These are phyloP conservation scores for Tolypocladium paradoxum DNA, from an alignment of 2,329 filamentous ascomycete genomes.

Conservation along the genomic window DNA sequence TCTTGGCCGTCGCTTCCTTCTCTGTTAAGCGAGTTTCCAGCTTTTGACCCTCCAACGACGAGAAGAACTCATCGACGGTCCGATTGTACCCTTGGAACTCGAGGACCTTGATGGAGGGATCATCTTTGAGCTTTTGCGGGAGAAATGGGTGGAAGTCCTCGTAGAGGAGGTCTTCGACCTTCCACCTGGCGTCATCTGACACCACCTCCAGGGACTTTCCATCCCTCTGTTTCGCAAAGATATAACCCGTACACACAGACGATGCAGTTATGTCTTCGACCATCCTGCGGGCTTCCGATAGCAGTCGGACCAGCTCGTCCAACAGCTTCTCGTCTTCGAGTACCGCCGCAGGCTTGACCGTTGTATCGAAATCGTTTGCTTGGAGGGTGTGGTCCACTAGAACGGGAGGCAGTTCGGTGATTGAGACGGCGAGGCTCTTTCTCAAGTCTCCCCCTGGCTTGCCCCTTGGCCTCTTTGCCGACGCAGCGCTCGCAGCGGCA, in stretches of 20 bases:
- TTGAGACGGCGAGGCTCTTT: slow-evolving; percentile 70
- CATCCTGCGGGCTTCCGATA: slow-evolving; percentile 60
- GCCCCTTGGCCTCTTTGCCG: slow-evolving; percentile 56
- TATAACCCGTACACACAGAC: slow-evolving; percentile 67
- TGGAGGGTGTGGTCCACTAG: slow-evolving; percentile 79
- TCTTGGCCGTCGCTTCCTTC: slow-evolving; percentile 68
- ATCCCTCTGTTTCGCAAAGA: slow-evolving; percentile 59
- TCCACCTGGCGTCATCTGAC: slow-evolving; percentile 23
- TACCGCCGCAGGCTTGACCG: slow-evolving; percentile 56
- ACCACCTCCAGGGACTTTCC: slow-evolving; percentile 9
- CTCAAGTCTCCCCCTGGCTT: slow-evolving; percentile 67
- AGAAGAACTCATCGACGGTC: slow-evolving; percentile 94
- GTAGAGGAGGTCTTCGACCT: slow-evolving; percentile 53
- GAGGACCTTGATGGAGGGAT: slow-evolving; percentile 55
- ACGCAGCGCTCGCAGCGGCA: slow-evolving; percentile 30
- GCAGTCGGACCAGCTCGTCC: slow-evolving; percentile 53
- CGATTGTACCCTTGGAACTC: slow-evolving; percentile 81
- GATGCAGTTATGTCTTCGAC: slow-evolving; percentile 58
- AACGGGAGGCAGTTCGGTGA: slow-evolving; percentile 81
- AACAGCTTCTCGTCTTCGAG: slow-evolving; percentile 55
- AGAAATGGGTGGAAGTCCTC: slow-evolving; percentile 94
- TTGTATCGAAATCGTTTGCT: slow-evolving; percentile 57
- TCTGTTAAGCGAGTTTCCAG: slow-evolving; percentile 75
- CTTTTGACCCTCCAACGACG: slow-evolving; percentile 88
- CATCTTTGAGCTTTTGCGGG: slow-evolving; percentile 65